Evolutionary conservation across 352 stramenopile species (phyloP).

Genomic region (Lagenidium giganteum): DNA sequence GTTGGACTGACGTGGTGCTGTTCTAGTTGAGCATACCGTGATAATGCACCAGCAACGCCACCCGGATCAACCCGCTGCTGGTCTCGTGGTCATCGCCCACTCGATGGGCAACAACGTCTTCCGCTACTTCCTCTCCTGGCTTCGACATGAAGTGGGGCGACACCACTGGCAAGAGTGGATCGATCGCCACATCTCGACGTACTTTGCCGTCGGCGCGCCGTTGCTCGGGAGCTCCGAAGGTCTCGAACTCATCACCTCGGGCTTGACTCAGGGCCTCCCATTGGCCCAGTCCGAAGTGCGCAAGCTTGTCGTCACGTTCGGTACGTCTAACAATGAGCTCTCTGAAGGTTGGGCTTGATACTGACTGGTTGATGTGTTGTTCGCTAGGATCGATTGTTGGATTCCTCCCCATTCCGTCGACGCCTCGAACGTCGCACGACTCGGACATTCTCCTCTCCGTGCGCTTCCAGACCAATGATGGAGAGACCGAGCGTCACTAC

Average conservation of each 20-base stretch:
- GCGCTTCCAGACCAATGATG: conserved; percentile 19
- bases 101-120: conserved; percentile 81
- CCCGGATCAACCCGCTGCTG: too few species aligned
- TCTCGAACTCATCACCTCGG: conserved; percentile 63
- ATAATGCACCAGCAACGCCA: conserved; percentile 28
- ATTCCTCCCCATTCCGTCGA: conserved; percentile 66
- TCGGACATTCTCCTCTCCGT: conserved; percentile 50
- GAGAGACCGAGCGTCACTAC: conserved; percentile 36
- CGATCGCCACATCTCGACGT: conserved; percentile 65
- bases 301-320: conserved; percentile 68
- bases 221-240: conserved; percentile 65
- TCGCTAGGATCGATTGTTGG: conserved; percentile 53
- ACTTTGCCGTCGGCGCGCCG: conserved; percentile 69
- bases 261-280: conserved; percentile 56
- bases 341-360: background rate
- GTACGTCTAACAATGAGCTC: conserved; percentile 16
- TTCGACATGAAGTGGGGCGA: conserved; percentile 65
- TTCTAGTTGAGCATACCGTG: conserved; percentile 57
- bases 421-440: conserved; percentile 39
- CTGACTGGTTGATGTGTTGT: background rate
- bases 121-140: conserved; percentile 79
- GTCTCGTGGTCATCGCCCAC: conserved; percentile 73
- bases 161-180: conserved; percentile 78
- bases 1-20: background rate
- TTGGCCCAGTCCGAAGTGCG: conserved; percentile 62